phyloP scores from a whole-genome alignment of 192 early-diverging fungal genomes.

The Podila clonocystis region DNA sequence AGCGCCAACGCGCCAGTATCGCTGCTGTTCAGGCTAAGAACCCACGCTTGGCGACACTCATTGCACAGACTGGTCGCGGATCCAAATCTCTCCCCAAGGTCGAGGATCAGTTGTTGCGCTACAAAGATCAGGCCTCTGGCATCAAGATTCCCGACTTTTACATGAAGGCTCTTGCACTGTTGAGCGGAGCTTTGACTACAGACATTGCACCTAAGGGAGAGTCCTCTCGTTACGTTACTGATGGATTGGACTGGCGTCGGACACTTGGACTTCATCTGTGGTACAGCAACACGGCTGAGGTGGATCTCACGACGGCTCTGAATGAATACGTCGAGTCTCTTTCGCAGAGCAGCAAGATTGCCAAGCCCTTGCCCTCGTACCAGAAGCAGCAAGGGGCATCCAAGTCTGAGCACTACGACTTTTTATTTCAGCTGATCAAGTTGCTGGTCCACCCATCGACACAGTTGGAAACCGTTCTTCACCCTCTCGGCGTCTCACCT shows the following conservation, averaged over 20 bases:
- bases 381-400: neutral
- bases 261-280: slow-evolving; percentile 70
- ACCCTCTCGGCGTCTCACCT: slow-evolving; percentile 65
- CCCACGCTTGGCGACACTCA: slow-evolving; percentile 78
- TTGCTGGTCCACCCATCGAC: slow-evolving; percentile 60
- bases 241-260: slow-evolving; percentile 72
- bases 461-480: slow-evolving; percentile 67
- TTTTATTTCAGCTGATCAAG: slow-evolving; percentile 81
- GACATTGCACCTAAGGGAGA: slow-evolving; percentile 28
- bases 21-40: slow-evolving; percentile 71
- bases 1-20: slow-evolving; percentile 69
- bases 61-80: slow-evolving; percentile 80
- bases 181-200: slow-evolving; percentile 55
- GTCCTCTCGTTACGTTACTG: slow-evolving; percentile 33
- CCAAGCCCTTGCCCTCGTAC: slow-evolving; percentile 54
- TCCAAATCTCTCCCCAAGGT: slow-evolving; percentile 50
- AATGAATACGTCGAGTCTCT: slow-evolving; percentile 33
- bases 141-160: slow-evolving; percentile 50
- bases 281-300: slow-evolving; percentile 60
- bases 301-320: slow-evolving; percentile 39
- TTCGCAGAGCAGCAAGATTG: slow-evolving; percentile 20
- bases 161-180: slow-evolving; percentile 64
- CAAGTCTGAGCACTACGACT: slow-evolving; percentile 53
- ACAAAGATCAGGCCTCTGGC: slow-evolving; percentile 18
- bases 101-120: slow-evolving; percentile 54